Evolutionary conservation across 1,284 basidiomycete genomes (phyloP).

Genomic region (Blastosporella zonata): DNA sequence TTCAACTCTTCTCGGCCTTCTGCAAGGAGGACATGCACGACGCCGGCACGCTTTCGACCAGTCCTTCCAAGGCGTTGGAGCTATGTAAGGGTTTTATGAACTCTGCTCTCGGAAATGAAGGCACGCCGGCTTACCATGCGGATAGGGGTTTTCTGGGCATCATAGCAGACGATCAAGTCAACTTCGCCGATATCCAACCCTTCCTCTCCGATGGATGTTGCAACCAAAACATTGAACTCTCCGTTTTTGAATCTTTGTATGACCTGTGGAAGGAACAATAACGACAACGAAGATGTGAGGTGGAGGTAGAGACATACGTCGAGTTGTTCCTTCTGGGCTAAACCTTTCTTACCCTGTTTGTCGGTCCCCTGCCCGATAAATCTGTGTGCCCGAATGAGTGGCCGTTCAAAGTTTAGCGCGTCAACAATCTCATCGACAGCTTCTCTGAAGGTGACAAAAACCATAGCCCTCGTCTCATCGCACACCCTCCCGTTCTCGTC

Average conservation of each 20-base stretch:
- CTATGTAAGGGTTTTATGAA: slow-evolving; percentile 39
- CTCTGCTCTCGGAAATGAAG: background rate
- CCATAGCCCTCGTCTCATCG: slow-evolving; percentile 82
- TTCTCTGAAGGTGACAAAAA: slow-evolving; percentile 89
- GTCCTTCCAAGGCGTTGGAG: slow-evolving; percentile 96
- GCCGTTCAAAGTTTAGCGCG: slow-evolving; percentile 67
- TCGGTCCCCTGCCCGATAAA: slow-evolving; percentile 93
- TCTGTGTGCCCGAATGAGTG: slow-evolving; percentile 72
- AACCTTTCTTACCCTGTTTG: slow-evolving; percentile 83
- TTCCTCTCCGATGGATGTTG: slow-evolving; percentile 98
- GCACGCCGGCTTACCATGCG: slow-evolving; percentile 71
- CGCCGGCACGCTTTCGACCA: slow-evolving; percentile 88
- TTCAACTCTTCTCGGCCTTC: slow-evolving; percentile 91
- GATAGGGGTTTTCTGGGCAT: slow-evolving; percentile 94
- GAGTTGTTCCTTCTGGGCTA: slow-evolving; percentile 90
- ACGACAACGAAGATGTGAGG: slow-evolving; percentile 9
- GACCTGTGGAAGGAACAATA: slow-evolving; percentile 42
- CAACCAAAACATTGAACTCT: slow-evolving; percentile 89
- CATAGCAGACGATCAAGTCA: slow-evolving; percentile 97
- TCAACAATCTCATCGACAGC: slow-evolving; percentile 91
- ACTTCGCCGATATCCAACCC: slow-evolving; percentile 99
- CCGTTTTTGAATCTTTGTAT: slow-evolving; percentile 87
- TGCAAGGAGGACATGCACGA: slow-evolving; percentile 90
- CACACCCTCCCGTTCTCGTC: slow-evolving; percentile 34
- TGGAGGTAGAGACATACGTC: slow-evolving; percentile 49